Percentiles rank a stretch among this genome's conserved stretches.
These are phyloP conservation scores for Chrysoporthe cubensis DNA, from an alignment of 2,329 filamentous ascomycete genomes.

Conservation along the genomic window DNA sequence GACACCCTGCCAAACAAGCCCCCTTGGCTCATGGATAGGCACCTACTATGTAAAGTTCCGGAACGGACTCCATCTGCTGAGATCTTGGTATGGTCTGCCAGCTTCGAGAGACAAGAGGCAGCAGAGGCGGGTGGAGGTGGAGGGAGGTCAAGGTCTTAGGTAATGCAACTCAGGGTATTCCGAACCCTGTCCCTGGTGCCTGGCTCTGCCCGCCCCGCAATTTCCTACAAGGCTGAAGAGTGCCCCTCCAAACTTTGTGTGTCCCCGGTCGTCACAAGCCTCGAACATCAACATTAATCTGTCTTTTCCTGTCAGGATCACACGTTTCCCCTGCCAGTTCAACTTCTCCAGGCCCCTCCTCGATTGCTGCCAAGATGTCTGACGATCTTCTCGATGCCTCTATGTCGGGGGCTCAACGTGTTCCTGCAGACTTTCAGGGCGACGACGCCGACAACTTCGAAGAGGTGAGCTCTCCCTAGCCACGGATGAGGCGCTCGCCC, in stretches of 20 bases:
- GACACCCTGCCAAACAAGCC: neutral
- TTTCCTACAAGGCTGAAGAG: neutral
- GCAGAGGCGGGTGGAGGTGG: neutral
- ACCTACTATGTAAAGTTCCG: neutral
- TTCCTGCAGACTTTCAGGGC: slow-evolving; percentile 63
- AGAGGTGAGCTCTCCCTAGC: slow-evolving; percentile 49
- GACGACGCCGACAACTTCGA: slow-evolving; percentile 59
- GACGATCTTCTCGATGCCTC: slow-evolving; percentile 24
- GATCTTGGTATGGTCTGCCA: too few relatives aligned
- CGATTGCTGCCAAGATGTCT: slow-evolving; percentile 9
- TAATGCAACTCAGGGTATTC: neutral
- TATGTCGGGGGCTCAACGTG: slow-evolving; percentile 35
- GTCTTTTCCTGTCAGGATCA: neutral
- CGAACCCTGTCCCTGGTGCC: neutral
- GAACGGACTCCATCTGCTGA: neutral
- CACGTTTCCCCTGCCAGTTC: neutral
- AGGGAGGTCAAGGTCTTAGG: neutral
- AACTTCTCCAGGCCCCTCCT: neutral
- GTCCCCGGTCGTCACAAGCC: neutral
- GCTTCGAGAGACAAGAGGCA: too few relatives aligned
- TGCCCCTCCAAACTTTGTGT: slow-evolving; percentile 17
- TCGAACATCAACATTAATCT: neutral
- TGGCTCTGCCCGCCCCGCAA: slow-evolving; percentile 6
- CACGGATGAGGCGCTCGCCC: neutral
- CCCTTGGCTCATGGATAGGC: too few relatives aligned